These are phyloP conservation scores for Angomonas desouzai DNA, from an alignment of 208 protist genomes.

Conservation along the genomic window DNA sequence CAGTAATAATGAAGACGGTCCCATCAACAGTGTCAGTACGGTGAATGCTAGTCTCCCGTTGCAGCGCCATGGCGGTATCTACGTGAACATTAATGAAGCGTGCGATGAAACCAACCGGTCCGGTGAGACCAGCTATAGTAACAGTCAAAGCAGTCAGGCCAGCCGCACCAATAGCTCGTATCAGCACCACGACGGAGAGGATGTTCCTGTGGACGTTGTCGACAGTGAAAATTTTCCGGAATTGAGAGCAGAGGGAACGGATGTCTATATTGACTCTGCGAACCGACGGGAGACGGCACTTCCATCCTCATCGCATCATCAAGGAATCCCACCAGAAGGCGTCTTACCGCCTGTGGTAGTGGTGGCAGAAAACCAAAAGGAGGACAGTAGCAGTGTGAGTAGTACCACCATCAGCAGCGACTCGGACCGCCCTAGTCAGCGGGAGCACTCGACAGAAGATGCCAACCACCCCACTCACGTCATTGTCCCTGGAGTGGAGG, in stretches of 20 bases:
- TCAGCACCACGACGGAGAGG: background rate
- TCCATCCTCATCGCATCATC: too few species aligned
- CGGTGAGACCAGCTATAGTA: too few species aligned
- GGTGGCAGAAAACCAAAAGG: background rate
- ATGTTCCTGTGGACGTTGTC: background rate
- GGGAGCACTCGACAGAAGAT: too few species aligned
- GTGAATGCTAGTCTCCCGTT: background rate
- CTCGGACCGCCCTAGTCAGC: background rate
- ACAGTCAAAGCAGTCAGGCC: too few species aligned
- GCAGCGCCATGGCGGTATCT: background rate
- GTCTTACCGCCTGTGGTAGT: too few species aligned
- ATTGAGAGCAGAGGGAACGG: background rate
- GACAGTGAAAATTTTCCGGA: background rate
- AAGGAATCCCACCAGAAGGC: too few species aligned
- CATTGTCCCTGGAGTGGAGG: background rate
- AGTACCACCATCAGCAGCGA: background rate
- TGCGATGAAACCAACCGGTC: background rate
- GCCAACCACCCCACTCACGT: too few species aligned
- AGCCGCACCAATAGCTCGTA: too few species aligned
- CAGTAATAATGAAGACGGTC: too few species aligned
- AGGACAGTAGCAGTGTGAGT: background rate
- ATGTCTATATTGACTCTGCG: background rate
- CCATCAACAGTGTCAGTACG: background rate
- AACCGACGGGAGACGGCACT: background rate
- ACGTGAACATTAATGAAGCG: slow-evolving; percentile 1